phyloP scores from a whole-genome alignment of 2,329 filamentous ascomycete genomes.

The Curvularia hawaiiensis region DNA sequence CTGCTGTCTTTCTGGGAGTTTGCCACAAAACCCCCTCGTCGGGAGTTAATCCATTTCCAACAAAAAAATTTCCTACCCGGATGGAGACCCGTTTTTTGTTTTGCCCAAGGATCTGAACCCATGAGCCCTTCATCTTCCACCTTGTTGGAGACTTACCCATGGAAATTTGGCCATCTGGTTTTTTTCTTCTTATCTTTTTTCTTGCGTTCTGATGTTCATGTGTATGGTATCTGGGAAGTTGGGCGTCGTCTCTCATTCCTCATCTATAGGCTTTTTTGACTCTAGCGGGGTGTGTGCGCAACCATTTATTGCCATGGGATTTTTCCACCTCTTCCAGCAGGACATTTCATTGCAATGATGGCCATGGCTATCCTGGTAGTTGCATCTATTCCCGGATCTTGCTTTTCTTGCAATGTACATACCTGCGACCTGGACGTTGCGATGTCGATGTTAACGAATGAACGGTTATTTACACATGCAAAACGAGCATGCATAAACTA shows the following conservation, averaged over 20 bases:
- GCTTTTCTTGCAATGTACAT: conserved; percentile 43
- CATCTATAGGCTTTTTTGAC: conserved; percentile 13
- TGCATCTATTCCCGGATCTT: conserved; percentile 17
- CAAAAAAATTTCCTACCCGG: conserved; percentile 32
- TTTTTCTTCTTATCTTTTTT: conserved; percentile 18
- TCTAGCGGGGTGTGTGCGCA: conserved; percentile 11
- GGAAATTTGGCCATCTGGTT: conserved; percentile 21
- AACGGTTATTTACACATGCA: conserved; percentile 41
- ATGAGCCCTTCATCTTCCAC: conserved; percentile 19
- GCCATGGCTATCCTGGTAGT: conserved; percentile 11
- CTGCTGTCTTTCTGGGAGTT: conserved; percentile 28
- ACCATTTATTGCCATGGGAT: conserved; percentile 15
- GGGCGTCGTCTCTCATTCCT: conserved; percentile 19
- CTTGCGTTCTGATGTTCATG: conserved; percentile 20
- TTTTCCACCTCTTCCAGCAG: conserved; percentile 6
- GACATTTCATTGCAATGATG: conserved; percentile 13
- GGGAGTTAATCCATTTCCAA: conserved; percentile 30
- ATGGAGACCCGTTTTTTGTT: conserved; percentile 27
- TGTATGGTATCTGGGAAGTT: conserved; percentile 25
- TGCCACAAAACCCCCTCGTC: conserved; percentile 3
- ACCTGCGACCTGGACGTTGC: conserved; percentile 26
- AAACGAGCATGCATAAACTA: conserved; percentile 24
- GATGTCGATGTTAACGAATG: conserved; percentile 39
- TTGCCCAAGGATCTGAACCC: conserved; percentile 23
- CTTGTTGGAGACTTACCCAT: conserved; percentile 15